These are phyloP conservation scores for Leonotis leonurus DNA, from an alignment of 257 asterid genomes.

Conservation along the genomic window DNA sequence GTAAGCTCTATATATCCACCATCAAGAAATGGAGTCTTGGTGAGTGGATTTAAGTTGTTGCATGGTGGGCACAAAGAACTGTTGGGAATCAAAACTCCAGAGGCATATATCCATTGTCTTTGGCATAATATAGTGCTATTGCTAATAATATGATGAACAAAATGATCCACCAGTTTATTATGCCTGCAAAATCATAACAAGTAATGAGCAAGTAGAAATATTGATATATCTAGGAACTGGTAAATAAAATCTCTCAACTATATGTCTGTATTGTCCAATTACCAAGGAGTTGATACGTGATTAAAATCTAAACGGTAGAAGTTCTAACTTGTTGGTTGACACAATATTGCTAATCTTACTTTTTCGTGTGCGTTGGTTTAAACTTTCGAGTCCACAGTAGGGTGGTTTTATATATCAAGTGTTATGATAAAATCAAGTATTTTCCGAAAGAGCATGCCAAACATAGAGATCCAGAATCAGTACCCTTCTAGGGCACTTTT, in stretches of 20 bases:
- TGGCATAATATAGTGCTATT: constrained; percentile 39
- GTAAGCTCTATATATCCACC: not conserved
- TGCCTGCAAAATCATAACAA: constrained; percentile 39
- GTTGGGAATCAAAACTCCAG: constrained; percentile 17
- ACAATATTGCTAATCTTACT: too few species aligned
- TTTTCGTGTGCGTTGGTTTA: too few species aligned
- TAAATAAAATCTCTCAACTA: not conserved
- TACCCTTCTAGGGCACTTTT: too few species aligned
- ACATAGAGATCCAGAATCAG: too few species aligned
- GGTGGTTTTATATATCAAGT: too few species aligned
- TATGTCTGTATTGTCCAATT: not conserved
- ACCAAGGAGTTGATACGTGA: not conserved
- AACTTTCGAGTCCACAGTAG: too few species aligned
- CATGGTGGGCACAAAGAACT: too few species aligned
- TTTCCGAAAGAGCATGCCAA: too few species aligned
- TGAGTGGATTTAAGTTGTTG: not conserved
- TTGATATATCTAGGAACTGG: not conserved
- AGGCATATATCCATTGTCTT: constrained; percentile 25
- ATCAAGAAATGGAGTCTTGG: too few species aligned
- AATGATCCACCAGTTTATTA: constrained; percentile 48
- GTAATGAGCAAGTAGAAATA: not conserved
- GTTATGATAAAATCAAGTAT: too few species aligned
- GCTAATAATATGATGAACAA: constrained; percentile 51
- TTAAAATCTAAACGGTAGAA: too few species aligned
- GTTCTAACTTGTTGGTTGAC: too few species aligned